These are phyloP conservation scores for Ascochyta pisi DNA, from an alignment of 2,329 filamentous ascomycete species.

Conservation along the genomic window DNA sequence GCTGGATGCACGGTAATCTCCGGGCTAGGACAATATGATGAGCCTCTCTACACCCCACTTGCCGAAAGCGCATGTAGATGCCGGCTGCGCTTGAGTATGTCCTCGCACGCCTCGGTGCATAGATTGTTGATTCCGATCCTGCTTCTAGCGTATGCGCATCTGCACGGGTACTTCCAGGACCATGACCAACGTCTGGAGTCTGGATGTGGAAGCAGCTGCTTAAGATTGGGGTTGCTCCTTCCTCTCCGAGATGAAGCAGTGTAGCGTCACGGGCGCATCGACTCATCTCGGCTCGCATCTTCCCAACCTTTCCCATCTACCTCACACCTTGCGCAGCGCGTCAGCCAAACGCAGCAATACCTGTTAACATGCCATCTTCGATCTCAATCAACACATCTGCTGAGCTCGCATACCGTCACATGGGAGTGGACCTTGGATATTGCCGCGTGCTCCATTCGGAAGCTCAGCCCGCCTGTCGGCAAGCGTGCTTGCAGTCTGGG, in stretches of 20 bases:
- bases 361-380: slow-evolving; percentile 1
- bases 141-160: background rate
- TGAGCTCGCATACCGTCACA: background rate
- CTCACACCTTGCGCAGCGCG: background rate
- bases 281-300: background rate
- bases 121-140: background rate
- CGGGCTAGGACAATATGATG: background rate
- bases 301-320: background rate
- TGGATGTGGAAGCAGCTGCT: slow-evolving; percentile 8
- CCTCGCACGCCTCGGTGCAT: background rate
- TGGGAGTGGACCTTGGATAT: background rate
- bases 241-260: slow-evolving; percentile 1
- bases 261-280: slow-evolving; percentile 1
- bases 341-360: slow-evolving; percentile 2
- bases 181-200: slow-evolving; percentile 10
- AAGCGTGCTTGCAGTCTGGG: background rate
- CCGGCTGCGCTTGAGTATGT: background rate
- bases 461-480: slow-evolving; percentile 4
- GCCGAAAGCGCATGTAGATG: background rate
- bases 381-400: background rate
- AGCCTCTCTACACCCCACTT: background rate
- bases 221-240: slow-evolving; percentile 13
- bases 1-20: background rate
- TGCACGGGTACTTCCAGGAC: background rate
- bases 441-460: slow-evolving; percentile 3